A percentile compares a stretch with the other conserved stretches of the same genome.
These are phyloP conservation scores for Nannizziopsis arthrosporioides DNA, from an alignment of 2,329 filamentous ascomycete genomes.

Conservation along the genomic window DNA sequence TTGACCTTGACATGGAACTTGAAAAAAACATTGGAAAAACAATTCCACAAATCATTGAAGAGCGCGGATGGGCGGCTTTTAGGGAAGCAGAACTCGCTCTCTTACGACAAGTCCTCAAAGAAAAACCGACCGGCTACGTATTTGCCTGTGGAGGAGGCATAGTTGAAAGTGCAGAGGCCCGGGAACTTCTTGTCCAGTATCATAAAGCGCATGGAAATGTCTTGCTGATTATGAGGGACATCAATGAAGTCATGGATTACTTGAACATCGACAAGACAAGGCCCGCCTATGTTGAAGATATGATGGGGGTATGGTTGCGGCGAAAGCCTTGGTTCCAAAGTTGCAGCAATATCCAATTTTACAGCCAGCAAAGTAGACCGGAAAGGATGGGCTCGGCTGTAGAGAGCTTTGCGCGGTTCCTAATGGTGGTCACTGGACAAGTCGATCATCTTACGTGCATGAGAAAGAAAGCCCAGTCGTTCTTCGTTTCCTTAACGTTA, in stretches of 20 bases:
- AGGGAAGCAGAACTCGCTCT: conserved; percentile 65
- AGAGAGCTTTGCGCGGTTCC: conserved; percentile 61
- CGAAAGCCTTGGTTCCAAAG: conserved; percentile 81
- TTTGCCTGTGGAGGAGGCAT: conserved; percentile 92
- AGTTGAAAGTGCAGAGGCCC: conserved; percentile 72
- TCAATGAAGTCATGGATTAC: conserved; percentile 78
- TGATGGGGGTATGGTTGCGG: conserved; percentile 79
- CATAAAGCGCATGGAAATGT: conserved; percentile 69
- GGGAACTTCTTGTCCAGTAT: conserved; percentile 62
- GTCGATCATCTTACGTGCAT: conserved; percentile 44
- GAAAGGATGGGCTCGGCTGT: conserved; percentile 43
- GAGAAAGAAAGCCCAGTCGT: conserved; percentile 59
- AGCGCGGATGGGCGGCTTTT: conserved; percentile 78
- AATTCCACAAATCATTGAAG: conserved; percentile 75
- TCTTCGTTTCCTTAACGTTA: conserved; percentile 85
- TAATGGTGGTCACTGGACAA: conserved; percentile 56
- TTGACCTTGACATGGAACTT: conserved; percentile 81
- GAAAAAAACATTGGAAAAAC: conserved; percentile 61
- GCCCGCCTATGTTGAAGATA: conserved; percentile 85
- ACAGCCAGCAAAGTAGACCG: conserved; percentile 56
- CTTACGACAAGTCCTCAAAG: conserved; percentile 59
- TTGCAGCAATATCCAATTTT: conserved; percentile 90
- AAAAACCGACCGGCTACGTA: conserved; percentile 63
- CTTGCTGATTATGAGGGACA: conserved; percentile 75
- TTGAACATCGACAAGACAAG: conserved; percentile 78